Percentiles rank a stretch among this genome's conserved stretches.
Evolutionary conservation across 768 basidiomycete species (phyloP).

Genomic region (Podaxis sp.): DNA sequence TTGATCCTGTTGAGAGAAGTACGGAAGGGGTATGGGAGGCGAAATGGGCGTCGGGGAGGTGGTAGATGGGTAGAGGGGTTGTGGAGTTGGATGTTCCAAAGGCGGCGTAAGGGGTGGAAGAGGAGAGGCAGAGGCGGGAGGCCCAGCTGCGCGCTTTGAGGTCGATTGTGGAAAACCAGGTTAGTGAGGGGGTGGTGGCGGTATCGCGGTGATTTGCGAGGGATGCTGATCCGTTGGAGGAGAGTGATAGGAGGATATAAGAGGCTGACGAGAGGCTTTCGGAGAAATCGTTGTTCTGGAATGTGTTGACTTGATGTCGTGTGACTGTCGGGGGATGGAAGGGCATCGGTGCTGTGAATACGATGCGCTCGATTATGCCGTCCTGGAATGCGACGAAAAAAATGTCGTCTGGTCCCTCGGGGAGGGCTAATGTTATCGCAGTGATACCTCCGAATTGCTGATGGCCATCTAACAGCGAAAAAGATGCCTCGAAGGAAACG

Average conservation of each 20-base stretch:
- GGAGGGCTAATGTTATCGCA: conserved; percentile 47
- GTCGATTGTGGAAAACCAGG: conserved; percentile 31
- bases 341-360: conserved; percentile 17
- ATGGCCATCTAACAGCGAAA: conserved; percentile 35
- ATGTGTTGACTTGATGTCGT: conserved; percentile 9
- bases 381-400: conserved; percentile 61
- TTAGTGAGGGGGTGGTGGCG: not conserved
- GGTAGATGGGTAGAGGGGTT: conserved; percentile 58
- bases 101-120: conserved; percentile 59
- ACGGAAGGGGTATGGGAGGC: conserved; percentile 50
- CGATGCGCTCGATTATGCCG: conserved; percentile 47
- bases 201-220: conserved; percentile 14
- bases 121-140: conserved; percentile 51
- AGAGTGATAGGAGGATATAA: conserved; percentile 52
- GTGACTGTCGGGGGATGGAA: not conserved
- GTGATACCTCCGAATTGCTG: conserved; percentile 51
- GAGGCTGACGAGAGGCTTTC: conserved; percentile 55
- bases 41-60: conserved; percentile 42
- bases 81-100: conserved; percentile 61
- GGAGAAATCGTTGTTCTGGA: conserved; percentile 47
- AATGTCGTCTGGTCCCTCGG: conserved; percentile 41
- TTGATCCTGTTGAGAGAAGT: conserved; percentile 36
- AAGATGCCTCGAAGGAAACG: conserved; percentile 47
- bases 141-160: conserved; percentile 62
- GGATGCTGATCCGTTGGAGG: conserved; percentile 50